These are phyloP conservation scores for Entomophthora muscae DNA, from an alignment of 371 early-diverging fungal species.

Conservation along the genomic window DNA sequence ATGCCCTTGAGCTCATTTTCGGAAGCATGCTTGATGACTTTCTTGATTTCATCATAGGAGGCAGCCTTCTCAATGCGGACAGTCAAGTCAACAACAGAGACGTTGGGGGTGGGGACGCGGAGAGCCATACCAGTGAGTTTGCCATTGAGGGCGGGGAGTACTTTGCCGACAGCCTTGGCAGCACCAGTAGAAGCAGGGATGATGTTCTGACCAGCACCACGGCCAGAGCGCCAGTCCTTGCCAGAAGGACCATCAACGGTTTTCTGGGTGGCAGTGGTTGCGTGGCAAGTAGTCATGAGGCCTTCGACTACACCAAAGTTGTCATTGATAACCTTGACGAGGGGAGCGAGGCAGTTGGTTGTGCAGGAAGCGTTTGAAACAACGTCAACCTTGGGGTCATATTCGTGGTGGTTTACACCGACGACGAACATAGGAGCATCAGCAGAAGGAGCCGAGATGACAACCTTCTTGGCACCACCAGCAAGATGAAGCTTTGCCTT, in stretches of 20 bases:
- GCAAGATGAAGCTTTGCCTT: conserved; percentile 77
- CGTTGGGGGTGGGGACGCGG: conserved; percentile 96
- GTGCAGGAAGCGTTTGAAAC: conserved; percentile 99
- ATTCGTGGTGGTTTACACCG: conserved; percentile 91
- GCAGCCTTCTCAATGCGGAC: conserved; percentile 79
- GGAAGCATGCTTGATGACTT: conserved; percentile 63
- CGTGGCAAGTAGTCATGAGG: conserved; percentile 96
- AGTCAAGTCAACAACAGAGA: conserved; percentile 97
- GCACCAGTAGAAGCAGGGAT: conserved; percentile 99
- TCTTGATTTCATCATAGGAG: conserved; percentile 78
- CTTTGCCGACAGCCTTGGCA: conserved; percentile 98
- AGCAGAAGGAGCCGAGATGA: conserved; percentile 95
- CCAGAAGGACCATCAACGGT: conserved; percentile 97
- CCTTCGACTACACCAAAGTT: conserved; percentile 74
- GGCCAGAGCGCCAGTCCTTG: conserved; percentile 94
- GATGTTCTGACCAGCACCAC: conserved; percentile 96
- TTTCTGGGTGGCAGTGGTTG: conserved; percentile 98
- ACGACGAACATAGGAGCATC: conserved; percentile 76
- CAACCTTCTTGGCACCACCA: conserved; percentile 94
- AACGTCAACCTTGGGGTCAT: conserved; percentile 66
- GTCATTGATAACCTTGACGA: conserved; percentile 96
- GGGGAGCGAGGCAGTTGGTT: conserved; percentile 98
- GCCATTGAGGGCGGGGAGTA: conserved; percentile 90
- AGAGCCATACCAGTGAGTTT: conserved; percentile 98
- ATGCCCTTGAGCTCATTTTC: conserved; percentile 78